phyloP scores from a whole-genome alignment of 768 basidiomycete genomes.

The Rhizopogon roseolus region DNA sequence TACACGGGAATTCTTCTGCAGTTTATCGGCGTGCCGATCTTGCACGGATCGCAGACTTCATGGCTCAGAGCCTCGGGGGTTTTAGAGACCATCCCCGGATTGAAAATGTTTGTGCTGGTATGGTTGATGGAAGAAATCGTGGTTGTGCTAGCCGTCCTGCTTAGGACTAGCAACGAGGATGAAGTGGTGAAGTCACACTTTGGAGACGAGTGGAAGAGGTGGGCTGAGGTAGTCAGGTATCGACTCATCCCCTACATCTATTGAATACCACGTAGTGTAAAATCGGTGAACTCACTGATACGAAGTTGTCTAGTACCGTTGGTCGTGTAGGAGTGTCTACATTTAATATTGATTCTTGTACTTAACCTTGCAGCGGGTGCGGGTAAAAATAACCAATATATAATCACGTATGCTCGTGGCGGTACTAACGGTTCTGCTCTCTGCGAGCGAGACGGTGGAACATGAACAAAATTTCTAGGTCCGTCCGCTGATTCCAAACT shows the following conservation, averaged over 20 bases:
- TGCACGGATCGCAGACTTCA: constrained; percentile 2
- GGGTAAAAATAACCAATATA: too few relatives aligned
- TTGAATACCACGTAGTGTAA: constrained; percentile 2
- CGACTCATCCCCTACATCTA: constrained; percentile 28
- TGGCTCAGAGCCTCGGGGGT: background rate
- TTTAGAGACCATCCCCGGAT: background rate
- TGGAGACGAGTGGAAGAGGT: constrained; percentile 28
- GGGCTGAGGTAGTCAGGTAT: constrained; percentile 23
- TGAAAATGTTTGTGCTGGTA: background rate
- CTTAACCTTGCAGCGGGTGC: too few relatives aligned
- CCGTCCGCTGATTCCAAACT: too few relatives aligned
- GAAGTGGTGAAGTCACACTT: constrained; percentile 21
- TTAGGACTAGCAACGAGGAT: constrained; percentile 20
- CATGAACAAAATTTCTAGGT: too few relatives aligned
- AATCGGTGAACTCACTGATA: too few relatives aligned
- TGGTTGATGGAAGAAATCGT: background rate
- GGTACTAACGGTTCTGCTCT: too few relatives aligned
- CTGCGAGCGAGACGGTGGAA: too few relatives aligned
- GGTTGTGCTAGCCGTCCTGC: background rate
- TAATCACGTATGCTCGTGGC: too few relatives aligned
- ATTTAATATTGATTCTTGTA: too few relatives aligned
- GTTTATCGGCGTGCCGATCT: constrained; percentile 1
- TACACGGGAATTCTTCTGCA: constrained; percentile 29
- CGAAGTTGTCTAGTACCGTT: too few relatives aligned
- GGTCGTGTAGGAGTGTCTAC: too few relatives aligned